phyloP scores from a whole-genome alignment of 768 basidiomycete species.

The Boletus rufocinnamomeus region DNA sequence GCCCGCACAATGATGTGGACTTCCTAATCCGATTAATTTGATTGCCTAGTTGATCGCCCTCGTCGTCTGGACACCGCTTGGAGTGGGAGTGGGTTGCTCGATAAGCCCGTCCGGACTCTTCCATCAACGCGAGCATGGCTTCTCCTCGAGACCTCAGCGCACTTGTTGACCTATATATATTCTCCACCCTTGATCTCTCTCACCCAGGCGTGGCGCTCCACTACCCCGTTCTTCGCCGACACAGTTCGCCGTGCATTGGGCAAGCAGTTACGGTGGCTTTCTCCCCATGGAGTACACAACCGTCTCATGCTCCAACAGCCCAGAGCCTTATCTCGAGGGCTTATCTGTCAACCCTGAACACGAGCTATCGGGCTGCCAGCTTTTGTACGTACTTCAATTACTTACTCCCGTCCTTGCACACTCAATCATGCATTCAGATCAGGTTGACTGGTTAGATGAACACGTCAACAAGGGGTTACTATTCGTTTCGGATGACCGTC shows the following conservation, averaged over 20 bases:
- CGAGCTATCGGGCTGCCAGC: not conserved
- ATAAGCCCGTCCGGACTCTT: too few species aligned
- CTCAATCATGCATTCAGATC: not conserved
- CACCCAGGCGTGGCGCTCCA: not conserved
- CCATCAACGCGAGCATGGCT: too few species aligned
- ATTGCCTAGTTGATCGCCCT: slow-evolving; percentile 6
- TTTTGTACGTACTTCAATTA: slow-evolving; percentile 15
- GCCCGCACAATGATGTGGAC: slow-evolving; percentile 3
- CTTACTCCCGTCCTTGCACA: not conserved
- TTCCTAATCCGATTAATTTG: slow-evolving; percentile 13
- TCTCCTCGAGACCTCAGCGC: not conserved
- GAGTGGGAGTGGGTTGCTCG: not conserved
- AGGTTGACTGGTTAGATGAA: not conserved
- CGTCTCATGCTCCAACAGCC: too few species aligned
- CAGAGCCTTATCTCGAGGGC: slow-evolving; percentile 10
- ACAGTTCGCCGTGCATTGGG: not conserved
- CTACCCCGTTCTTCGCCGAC: not conserved
- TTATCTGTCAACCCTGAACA: not conserved
- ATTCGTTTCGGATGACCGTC: slow-evolving; percentile 3
- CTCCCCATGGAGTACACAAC: not conserved
- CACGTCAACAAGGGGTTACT: not conserved
- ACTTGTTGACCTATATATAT: not conserved
- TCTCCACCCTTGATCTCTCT: too few species aligned
- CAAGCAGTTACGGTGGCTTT: not conserved
- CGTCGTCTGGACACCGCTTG: slow-evolving; percentile 14